Percentiles rank a stretch among this genome's conserved stretches.
Conservation (phyloP, 768 basidiomycete species). For the Cyclocybe cylindracea region DNA sequence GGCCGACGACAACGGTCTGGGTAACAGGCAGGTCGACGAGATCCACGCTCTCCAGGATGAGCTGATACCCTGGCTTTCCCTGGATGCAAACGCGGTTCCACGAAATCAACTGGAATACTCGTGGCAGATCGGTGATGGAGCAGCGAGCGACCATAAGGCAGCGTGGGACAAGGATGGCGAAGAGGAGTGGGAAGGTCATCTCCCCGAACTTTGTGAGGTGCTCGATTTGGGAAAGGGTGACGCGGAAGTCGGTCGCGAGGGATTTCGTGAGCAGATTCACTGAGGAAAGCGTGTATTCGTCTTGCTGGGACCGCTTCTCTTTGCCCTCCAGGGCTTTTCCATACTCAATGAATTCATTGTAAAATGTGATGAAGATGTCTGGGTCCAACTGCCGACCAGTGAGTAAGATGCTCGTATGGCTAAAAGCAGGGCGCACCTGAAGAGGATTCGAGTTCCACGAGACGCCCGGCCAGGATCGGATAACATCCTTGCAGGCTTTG, state of each 20-base stretch:
- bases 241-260: conserved; percentile 48
- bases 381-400: conserved; percentile 46
- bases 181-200: conserved; percentile 57
- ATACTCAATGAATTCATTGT: conserved; percentile 46
- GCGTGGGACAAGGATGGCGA: conserved; percentile 56
- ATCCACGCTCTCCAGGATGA: conserved; percentile 54
- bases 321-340: conserved; percentile 37
- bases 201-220: conserved; percentile 54
- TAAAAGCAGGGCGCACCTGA: conserved; percentile 35
- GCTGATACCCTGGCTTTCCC: conserved; percentile 40
- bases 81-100: conserved; percentile 37
- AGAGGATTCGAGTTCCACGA: conserved; percentile 64
- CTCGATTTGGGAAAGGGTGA: conserved; percentile 45
- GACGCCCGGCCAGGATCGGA: conserved; percentile 57
- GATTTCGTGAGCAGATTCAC: conserved; percentile 52
- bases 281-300: conserved; percentile 43
- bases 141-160: conserved; percentile 52
- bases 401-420: background rate
- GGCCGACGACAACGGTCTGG: conserved; percentile 39
- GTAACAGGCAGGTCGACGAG: conserved; percentile 40
- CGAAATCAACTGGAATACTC: conserved; percentile 47
- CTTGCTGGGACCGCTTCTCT: conserved; percentile 38
- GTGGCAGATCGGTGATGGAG: conserved; percentile 51
- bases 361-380: conserved; percentile 55
- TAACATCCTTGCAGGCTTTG: conserved; percentile 58